A percentile compares a stretch with the other conserved stretches of the same genome.
phyloP scores from a whole-genome alignment of 2,329 filamentous ascomycete species.

The Thielaviopsis musarum region DNA sequence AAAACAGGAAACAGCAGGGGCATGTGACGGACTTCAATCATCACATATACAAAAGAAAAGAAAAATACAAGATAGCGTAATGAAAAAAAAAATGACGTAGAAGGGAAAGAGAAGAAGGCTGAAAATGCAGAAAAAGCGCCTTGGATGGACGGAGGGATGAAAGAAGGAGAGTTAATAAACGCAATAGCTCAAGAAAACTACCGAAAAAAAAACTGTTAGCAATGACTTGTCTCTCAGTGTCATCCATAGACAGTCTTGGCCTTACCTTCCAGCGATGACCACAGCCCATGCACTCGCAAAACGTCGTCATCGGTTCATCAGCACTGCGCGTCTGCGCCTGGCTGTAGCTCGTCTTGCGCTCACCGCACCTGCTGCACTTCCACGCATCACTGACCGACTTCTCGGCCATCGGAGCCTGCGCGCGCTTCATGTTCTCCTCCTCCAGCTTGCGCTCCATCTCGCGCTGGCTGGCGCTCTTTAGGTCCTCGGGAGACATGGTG shows the following conservation, averaged over 20 bases:
- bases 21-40: background rate
- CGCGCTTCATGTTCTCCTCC: conserved; percentile 91
- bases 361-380: conserved; percentile 78
- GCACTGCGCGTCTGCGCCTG: conserved; percentile 92
- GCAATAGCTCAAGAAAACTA: conserved; percentile 9
- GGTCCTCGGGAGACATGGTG: conserved; percentile 72
- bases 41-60: conserved; percentile 8
- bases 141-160: background rate
- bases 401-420: conserved; percentile 83
- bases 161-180: background rate
- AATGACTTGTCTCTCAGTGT: background rate
- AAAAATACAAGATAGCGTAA: background rate
- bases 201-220: background rate
- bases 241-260: background rate
- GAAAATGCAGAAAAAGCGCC: background rate
- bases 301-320: conserved; percentile 80
- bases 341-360: conserved; percentile 88
- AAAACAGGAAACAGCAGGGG: background rate
- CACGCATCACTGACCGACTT: conserved; percentile 79
- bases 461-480: conserved; percentile 72
- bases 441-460: conserved; percentile 60
- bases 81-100: background rate
- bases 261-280: conserved; percentile 57
- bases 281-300: conserved; percentile 54
- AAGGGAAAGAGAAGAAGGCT: background rate